Evolutionary conservation across 1,284 basidiomycete genomes (phyloP), one percentile per base, ranked within the genome.

Genomic region (Trichosporon coremiiforme): DNA sequence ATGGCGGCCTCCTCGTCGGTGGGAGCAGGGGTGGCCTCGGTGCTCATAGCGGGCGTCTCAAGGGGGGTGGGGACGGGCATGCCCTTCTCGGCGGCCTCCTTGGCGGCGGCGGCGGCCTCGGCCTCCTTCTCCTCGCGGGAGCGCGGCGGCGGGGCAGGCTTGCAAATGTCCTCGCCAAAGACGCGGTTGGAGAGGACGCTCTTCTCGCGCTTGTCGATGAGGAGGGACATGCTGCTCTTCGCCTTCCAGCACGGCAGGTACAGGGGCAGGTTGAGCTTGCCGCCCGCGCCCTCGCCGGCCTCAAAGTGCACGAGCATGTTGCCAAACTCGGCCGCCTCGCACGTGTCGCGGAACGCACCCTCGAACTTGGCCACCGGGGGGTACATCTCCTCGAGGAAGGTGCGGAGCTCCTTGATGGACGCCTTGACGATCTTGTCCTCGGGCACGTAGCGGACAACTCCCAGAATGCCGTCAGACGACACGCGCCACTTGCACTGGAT

Each of bases 141-240:
- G 35, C 41, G 64, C 6, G 71, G 69, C 35, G 69, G 68, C 15
- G 75, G 73, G 38, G 76, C 75, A 47, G 77, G 76, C 45, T 77
- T 79, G 70, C 77, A 79, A 22, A 83, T 80, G 69, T 83, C 81
- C 67, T 78, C 74, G 4, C 80, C 81, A 66, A 82, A 83, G 3
- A 76, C 77, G 20, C 82, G 76, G 20, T 80, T 73, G 3, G 81
- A 83, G 8, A 83, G 76, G 36, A 79, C 80, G 38, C 79, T 92
- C 84, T 97, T 97, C 41, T 94, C 92, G 77, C 91, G 91, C 83
- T 97, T 98, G 83, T 97, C 94, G 71, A 96, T 89, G 91, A 98
- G 94, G 69, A 97, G 86, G 4, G 90, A 89, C 69, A 95, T 82
- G 1, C 92, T 94, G 17, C 90, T 88, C 72, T 90, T 90, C 1